Evolutionary conservation across 768 basidiomycete species (phyloP), one percentile per base, ranked within the genome.

Genomic region (Lactarius trivialis): DNA sequence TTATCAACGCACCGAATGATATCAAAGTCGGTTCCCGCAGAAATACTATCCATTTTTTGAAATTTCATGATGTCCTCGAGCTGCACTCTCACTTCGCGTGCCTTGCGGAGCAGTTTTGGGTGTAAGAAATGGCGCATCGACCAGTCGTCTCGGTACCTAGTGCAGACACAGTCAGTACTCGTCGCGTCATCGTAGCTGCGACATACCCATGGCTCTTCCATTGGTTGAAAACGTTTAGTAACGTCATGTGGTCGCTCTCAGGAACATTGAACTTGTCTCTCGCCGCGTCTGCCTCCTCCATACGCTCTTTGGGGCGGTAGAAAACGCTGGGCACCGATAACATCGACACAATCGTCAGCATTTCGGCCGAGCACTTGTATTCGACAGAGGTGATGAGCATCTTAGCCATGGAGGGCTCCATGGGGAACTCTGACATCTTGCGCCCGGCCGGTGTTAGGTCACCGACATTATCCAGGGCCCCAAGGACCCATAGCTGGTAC

Each of bases 401-500:
- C 79, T 98, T 98, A 26, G 93, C 94, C 85, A 99, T 92, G 1
- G 92, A 94, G 2, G 96, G 96, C 71, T 98, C 96, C 95, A 99
- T 98, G 4, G 97, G 97, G 75, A 98, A 98, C 70, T 98, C 93
- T 15, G 93, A 95, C 95, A 99, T 98, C 76, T 97, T 97, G 58
- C 91, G 84, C 7, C 97, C 97, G 58, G 85, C 81, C 2, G 87
- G 82, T 2, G 96, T 99, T 64, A 99, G 78, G 75, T 99, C 92
- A n/a, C 97, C 95, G 39, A 95, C 85, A 68, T 98, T 99, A 77
- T 98, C 93, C 28, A 99, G 81, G 8, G 97, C 97, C 37, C 95
- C 95, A 34, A 99, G 86, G 3, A 98, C 95, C 97, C 97, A 99
- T 37, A 99, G 85, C 72, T 98, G 97, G 73, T 98, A 99, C 94